Base-by-base conservation (phyloP, 352 stramenopile species). In the Globisporangium mamillatum region DNA sequence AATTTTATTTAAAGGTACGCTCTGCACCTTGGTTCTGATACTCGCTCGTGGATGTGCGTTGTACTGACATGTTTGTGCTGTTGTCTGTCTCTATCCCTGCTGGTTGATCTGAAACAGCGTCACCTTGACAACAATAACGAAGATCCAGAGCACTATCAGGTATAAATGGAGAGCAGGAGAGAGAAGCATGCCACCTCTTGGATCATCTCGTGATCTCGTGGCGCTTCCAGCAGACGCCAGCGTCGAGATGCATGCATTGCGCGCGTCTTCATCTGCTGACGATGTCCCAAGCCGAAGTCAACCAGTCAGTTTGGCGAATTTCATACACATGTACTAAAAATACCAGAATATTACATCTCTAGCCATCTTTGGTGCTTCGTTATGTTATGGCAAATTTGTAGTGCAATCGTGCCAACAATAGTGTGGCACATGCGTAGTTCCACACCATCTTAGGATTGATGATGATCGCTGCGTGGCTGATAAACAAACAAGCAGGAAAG, bases 1-100 rank as follows among this genome's bases (percentile, higher is more conserved):
- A 92, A 73, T 94, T 83, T 70, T 94, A 93, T 80, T 84, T 94
- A 75, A 92, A 94, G 79, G 86, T 94, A 66, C 18, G 3, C 1
- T 14, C 14, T 62, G 20, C 10, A 44, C 20, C 56, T 22, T 29
- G 29, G 6, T 14, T 27, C 34, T 2, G 12, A 38, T 24, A 24
- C 6, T 24, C 14, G 34, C 12, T 38, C 25, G 53, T 16, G 29
- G 4, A 38, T 59, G 14, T 63, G 16, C 18, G 8, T 55, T 38
- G 41, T 27, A 16, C 20, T 66, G 24, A 64, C 34, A 63, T 54
- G 10, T n/a, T 50, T 14, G n/a, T 25, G 57, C 60, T 9, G 9
- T 38, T 63, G 38, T 20, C n/a, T 62, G 58, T 36, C 44, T 50
- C 44, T 16, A 22, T 50, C 44, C 44, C 16, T 29, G 18, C 14